These are phyloP conservation scores for Fusarium abutilonis DNA, from an alignment of 2,329 filamentous ascomycete genomes.

Conservation along the genomic window DNA sequence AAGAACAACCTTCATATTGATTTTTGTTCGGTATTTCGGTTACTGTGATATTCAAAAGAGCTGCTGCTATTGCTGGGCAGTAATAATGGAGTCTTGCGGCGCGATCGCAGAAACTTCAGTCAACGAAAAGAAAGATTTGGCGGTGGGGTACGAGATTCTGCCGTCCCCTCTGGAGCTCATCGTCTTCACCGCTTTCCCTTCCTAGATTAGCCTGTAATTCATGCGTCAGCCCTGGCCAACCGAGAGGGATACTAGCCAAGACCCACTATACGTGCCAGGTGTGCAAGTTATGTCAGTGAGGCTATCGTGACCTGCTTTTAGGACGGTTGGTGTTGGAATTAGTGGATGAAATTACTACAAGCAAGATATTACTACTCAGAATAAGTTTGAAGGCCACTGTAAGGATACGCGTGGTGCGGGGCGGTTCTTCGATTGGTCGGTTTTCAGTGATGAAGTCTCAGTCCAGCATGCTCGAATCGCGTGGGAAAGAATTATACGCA, in stretches of 20 bases:
- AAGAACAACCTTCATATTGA: constrained; percentile 36
- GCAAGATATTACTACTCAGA: no score
- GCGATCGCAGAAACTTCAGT: constrained; percentile 27
- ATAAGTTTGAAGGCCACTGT: no score
- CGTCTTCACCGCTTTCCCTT: constrained; percentile 2
- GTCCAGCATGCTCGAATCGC: no score
- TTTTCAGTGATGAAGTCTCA: no score
- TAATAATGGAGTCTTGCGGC: constrained; percentile 7
- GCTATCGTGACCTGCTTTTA: not conserved
- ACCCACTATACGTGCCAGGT: not conserved
- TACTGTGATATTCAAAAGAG: not conserved
- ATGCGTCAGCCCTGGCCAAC: constrained; percentile 4
- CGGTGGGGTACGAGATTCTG: constrained; percentile 33
- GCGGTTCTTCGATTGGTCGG: no score
- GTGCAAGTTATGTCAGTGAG: not conserved
- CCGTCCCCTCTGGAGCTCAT: constrained; percentile 10
- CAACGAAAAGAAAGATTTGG: constrained; percentile 21
- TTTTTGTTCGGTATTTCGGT: constrained; percentile 6
- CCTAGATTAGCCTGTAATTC: not conserved
- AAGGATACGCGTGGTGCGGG: no score
- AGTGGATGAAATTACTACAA: no score
- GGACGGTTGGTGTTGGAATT: no score
- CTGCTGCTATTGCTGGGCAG: constrained; percentile 11
- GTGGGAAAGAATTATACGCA: no score
- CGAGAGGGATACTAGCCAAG: not conserved